Base-by-base conservation (phyloP, 2,329 filamentous ascomycete genomes). In the Monosporascus sp. region DNA sequence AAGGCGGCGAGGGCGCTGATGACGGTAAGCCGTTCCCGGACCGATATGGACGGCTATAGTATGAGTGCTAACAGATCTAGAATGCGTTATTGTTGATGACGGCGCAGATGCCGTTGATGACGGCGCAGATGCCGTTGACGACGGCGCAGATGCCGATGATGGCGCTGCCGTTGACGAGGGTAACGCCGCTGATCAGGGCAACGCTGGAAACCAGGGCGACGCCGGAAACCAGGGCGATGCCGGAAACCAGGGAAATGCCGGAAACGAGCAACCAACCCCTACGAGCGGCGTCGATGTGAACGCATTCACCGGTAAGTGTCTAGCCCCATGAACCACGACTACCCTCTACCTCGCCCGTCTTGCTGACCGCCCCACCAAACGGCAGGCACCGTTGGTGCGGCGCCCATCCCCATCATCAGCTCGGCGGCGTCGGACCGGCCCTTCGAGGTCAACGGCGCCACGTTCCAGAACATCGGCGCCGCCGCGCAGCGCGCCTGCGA, bases 401-500 rank as follows among this genome's bases (percentile, higher is more conserved):
- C 74, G 2, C 74, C 75, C 2, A 57, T 68, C 5, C 63, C 77
- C 4, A 74, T 79, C 26, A 58, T 69, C 59, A 68, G 67, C 59
- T 68, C 70, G 3, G 64, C 70, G 2, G 64, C 65, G 5, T 65
- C 67, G 38, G 60, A 68, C 45, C 72, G 72, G 17, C 76, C 76
- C 50, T 80, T 79, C 65, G 69, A 65, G 48, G 83, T 83, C 58
- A 83, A 78, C 52, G 77, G 75, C 17, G 75, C 76, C 52, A 81
- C 75, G 56, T 86, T 85, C 66, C 70, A 77, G 5, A 74, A 74
- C 58, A 59, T 64, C 9, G 72, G 68, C 45, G 76, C 74, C 37
- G 77, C 77, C 9, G 62, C 77, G 54, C 70, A 73, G 65, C 74
- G 77, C 26, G 76, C 75, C 11, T 79, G 77, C 63, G 72, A 75